Evolutionary conservation across 2,329 filamentous ascomycete species (phyloP).

Genomic region (Calonectria ilicicola): DNA sequence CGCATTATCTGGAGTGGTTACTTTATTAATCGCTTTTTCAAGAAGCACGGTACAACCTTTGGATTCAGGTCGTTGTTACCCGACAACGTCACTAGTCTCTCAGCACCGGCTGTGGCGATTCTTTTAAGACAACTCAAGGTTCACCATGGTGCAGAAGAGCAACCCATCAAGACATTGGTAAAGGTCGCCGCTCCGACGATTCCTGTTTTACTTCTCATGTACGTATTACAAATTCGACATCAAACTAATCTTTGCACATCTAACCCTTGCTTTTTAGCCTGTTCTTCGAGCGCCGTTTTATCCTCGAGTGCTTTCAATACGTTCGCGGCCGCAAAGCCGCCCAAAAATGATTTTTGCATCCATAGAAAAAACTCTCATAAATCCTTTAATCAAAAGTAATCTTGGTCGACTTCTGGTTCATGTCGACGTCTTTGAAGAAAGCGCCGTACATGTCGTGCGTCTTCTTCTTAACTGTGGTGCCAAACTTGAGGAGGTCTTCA

Average conservation of each 20-base stretch:
- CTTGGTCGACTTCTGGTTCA: slow-evolving; percentile 87
- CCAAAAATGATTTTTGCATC: slow-evolving; percentile 39
- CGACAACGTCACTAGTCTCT: slow-evolving; percentile 34
- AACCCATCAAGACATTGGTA: slow-evolving; percentile 52
- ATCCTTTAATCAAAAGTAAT: slow-evolving; percentile 83
- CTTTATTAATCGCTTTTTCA: slow-evolving; percentile 79
- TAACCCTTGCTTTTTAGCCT: slow-evolving; percentile 54
- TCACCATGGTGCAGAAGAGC: slow-evolving; percentile 35
- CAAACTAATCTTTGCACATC: slow-evolving; percentile 31
- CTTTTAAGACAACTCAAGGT: slow-evolving; percentile 43
- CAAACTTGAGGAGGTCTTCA: slow-evolving; percentile 92
- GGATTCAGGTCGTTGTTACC: slow-evolving; percentile 44
- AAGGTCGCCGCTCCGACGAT: slow-evolving; percentile 63
- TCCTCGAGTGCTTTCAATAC: slow-evolving; percentile 62
- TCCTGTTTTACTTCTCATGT: slow-evolving; percentile 69
- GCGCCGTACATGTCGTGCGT: slow-evolving; percentile 93
- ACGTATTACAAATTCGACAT: slow-evolving; percentile 54
- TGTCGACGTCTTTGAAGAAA: slow-evolving; percentile 92
- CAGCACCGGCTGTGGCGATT: slow-evolving; percentile 42
- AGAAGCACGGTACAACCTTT: slow-evolving; percentile 52
- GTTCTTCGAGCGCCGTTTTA: slow-evolving; percentile 65
- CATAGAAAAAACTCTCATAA: slow-evolving; percentile 54
- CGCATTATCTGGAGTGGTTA: slow-evolving; percentile 83
- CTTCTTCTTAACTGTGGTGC: slow-evolving; percentile 99
- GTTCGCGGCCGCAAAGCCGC: slow-evolving; percentile 50